Conservation (phyloP, 1,284 basidiomycete species). For the Ustilago cynodontis region DNA sequence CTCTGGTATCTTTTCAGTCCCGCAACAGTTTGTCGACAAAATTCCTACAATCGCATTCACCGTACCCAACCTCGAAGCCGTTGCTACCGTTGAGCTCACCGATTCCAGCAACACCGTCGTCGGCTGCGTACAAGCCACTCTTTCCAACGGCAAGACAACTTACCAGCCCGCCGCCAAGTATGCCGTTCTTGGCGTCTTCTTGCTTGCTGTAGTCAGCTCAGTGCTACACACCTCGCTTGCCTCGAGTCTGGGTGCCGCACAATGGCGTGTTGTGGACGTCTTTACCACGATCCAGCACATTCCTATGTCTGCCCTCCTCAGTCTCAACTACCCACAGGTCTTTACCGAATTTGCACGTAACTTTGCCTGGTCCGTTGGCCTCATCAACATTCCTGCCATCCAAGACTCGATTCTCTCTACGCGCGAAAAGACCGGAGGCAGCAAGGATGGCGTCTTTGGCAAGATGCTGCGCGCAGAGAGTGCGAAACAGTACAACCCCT, state of each 20-base stretch:
- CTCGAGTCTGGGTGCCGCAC: conserved; percentile 70
- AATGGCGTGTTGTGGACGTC: conserved; percentile 80
- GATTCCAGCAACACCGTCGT: conserved; percentile 80
- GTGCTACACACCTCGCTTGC: conserved; percentile 76
- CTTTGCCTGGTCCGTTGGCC: conserved; percentile 87
- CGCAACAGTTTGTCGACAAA: conserved; percentile 72
- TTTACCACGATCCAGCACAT: conserved; percentile 85
- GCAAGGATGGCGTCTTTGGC: conserved; percentile 71
- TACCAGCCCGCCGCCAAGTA: conserved; percentile 82
- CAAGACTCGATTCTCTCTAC: conserved; percentile 84
- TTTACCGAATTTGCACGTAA: conserved; percentile 85
- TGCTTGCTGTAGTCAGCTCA: conserved; percentile 79
- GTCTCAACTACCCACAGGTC: conserved; percentile 86
- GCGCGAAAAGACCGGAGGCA: conserved; percentile 84
- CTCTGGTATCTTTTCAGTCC: conserved; percentile 81
- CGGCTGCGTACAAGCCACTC: conserved; percentile 89
- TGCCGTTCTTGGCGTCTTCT: conserved; percentile 79
- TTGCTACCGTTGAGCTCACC: conserved; percentile 82
- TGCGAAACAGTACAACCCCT: conserved; percentile 55
- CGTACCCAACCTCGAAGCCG: conserved; percentile 92
- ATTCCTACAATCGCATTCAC: conserved; percentile 85
- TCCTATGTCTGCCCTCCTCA: conserved; percentile 80
- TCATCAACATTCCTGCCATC: conserved; percentile 79
- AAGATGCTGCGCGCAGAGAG: conserved; percentile 47
- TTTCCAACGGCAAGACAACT: conserved; percentile 89